A percentile compares a stretch with the other conserved stretches of the same genome.
phyloP scores from a whole-genome alignment of 257 asterid species.

The Forsythia suspensa region DNA sequence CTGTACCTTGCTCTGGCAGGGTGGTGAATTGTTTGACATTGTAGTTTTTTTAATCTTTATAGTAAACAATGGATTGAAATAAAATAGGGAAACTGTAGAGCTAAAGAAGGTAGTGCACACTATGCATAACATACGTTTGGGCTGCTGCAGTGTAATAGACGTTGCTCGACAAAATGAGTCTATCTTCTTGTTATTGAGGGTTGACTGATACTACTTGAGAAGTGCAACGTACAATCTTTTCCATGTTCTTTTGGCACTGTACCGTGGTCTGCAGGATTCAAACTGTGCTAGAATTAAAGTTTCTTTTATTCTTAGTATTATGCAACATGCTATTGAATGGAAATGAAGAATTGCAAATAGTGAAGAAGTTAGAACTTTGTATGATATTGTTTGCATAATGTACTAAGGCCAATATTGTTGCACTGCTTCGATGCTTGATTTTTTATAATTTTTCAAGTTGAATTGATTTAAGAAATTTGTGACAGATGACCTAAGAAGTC shows the following conservation, averaged over 20 bases:
- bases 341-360: background rate
- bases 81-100: background rate
- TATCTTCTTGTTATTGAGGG: background rate
- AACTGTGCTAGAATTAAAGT: background rate
- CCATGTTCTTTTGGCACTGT: background rate
- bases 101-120: background rate
- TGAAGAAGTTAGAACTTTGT: background rate
- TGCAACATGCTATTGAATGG: background rate
- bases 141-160: background rate
- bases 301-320: background rate
- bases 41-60: too few relatives aligned
- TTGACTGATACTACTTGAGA: background rate
- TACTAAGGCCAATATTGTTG: background rate
- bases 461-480: constrained; percentile 4
- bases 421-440: background rate
- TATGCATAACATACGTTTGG: background rate
- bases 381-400: background rate
- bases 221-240: too few relatives aligned
- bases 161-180: background rate
- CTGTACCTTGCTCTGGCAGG: background rate
- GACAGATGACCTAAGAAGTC: constrained; percentile 71
- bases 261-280: background rate
- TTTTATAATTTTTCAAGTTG: background rate
- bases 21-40: background rate
- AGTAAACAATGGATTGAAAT: background rate